Evolutionary conservation across 2,329 filamentous ascomycete species (phyloP).

Genomic region (Mollisiaceae sp.): DNA sequence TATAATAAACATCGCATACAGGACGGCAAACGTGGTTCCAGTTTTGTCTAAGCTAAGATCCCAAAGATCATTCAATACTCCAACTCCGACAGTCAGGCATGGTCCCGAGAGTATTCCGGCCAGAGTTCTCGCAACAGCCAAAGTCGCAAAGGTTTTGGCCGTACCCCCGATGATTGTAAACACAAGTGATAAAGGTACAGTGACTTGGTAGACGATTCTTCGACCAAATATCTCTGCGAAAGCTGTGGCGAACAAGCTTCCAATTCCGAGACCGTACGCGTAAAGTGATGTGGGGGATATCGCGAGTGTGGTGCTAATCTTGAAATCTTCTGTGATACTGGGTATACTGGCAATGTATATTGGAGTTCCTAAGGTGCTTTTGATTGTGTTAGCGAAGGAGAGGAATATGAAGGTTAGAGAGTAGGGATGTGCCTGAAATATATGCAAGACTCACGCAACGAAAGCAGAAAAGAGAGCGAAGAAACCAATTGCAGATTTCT

Average conservation of each 20-base stretch:
- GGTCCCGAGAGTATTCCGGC: slow-evolving; percentile 22
- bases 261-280: slow-evolving; percentile 18
- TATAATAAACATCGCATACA: slow-evolving; percentile 17
- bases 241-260: slow-evolving; percentile 17
- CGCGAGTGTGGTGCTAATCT: slow-evolving; percentile 17
- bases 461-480: slow-evolving; percentile 18
- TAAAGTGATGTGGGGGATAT: slow-evolving; percentile 21
- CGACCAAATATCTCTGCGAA: slow-evolving; percentile 22
- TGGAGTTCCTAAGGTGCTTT: slow-evolving; percentile 22
- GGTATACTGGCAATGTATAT: slow-evolving; percentile 24
- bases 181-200: slow-evolving; percentile 17
- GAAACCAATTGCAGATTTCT: slow-evolving; percentile 9
- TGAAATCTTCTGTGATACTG: slow-evolving; percentile 9
- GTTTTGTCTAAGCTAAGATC: slow-evolving; percentile 21
- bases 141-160: slow-evolving; percentile 13
- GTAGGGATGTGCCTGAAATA: no score
- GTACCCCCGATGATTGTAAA: slow-evolving; percentile 18
- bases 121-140: slow-evolving; percentile 11
- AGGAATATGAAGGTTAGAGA: neutral
- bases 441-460: slow-evolving; percentile 1
- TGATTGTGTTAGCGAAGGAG: neutral
- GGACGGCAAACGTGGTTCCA: slow-evolving; percentile 20
- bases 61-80: slow-evolving; percentile 26
- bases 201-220: slow-evolving; percentile 21
- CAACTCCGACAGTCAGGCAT: slow-evolving; percentile 23